Evolutionary conservation across 1,284 basidiomycete species (phyloP), one percentile per base, ranked within the genome.

Genomic region (Austroboletus rostrupii): DNA sequence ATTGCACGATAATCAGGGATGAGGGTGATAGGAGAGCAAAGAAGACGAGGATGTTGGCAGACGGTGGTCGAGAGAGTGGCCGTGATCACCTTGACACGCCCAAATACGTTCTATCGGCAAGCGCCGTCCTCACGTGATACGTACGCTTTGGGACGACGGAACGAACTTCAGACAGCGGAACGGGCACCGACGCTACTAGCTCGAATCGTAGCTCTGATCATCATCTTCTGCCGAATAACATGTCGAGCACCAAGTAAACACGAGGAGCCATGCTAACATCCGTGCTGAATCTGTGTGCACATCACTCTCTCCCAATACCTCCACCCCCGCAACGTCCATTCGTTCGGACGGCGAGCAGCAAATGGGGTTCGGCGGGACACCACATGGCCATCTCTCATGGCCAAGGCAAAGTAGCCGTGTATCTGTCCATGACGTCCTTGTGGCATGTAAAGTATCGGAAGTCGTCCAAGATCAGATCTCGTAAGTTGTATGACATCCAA

Each of bases 41-140:
- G 42, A 53, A 26, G 51, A 55, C 54, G 41, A 58, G 41, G 50
- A 44, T 40, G 50, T 37, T 49, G 45, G 23, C 53, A 50, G 53
- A 47, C 52, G n/a, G 50, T 43, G 10, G 59, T 48, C 44, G 54
- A 55, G 39, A 36, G 57, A 38, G 6, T 20, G 20, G 19, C 37
- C 37, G 37, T 81, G 53, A 83, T 70, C 52, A 76, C 72, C 43
- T 77, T 68, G 57, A 81, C 83, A 52, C 63, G 66, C 43, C 68
- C 68, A 52, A 66, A 58, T 62, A 50, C 64, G 19, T 61, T 3
- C 43, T 53, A 55, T 65, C 61, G 61, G 61, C 64, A 66, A 62
- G 61, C 60, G 49, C 61, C 61, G 64, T 29, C 4, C 23, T 45
- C 61, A 63, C 64, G 61, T 63, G 64, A 65, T 53, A 47, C 35